These are phyloP conservation scores for sorghum (Sorghum bicolor) DNA, from an alignment of 176 grass and related monocot genomes.

Conservation along the genomic window DNA sequence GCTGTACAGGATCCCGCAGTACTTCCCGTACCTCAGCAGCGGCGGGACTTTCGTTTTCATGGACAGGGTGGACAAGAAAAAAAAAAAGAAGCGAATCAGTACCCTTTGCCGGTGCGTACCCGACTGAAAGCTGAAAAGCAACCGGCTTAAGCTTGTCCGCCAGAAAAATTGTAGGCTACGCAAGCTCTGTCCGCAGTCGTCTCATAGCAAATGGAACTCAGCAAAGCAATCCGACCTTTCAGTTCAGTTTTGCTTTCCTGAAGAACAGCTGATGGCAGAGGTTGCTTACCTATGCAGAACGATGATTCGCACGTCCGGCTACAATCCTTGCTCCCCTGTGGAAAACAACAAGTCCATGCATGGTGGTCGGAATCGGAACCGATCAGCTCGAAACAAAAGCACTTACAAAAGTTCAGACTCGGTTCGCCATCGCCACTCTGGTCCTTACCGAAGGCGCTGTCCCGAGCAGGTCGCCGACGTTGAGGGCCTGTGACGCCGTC, in stretches of 20 bases:
- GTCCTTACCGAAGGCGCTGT: conserved; percentile 30
- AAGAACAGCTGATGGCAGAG: not conserved
- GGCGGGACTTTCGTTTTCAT: conserved; percentile 61
- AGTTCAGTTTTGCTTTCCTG: too few species aligned
- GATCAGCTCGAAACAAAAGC: not conserved
- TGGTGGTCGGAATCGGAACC: not conserved
- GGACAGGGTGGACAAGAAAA: not conserved
- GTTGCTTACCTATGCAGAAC: conserved; percentile 55
- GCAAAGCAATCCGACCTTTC: not conserved
- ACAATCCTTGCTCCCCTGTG: conserved; percentile 57
- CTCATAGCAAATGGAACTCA: not conserved
- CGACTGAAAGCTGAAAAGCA: not conserved
- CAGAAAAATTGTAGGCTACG: not conserved
- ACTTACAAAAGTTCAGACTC: not conserved
- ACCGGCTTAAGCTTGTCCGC: not conserved
- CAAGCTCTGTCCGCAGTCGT: not conserved
- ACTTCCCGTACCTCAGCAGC: conserved; percentile 81
- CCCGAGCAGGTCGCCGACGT: conserved; percentile 43
- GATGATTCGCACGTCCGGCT: conserved; percentile 73
- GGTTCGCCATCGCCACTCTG: not conserved
- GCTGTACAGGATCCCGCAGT: conserved; percentile 87
- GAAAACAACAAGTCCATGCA: not conserved
- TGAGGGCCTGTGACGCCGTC: conserved; percentile 29
- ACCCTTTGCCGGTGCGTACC: not conserved
- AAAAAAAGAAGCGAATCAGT: conserved; percentile 20